A percentile compares a stretch with the other conserved stretches of the same genome.
phyloP scores from a whole-genome alignment of 495 filamentous ascomycete genomes.

The Neurospora sp. region DNA sequence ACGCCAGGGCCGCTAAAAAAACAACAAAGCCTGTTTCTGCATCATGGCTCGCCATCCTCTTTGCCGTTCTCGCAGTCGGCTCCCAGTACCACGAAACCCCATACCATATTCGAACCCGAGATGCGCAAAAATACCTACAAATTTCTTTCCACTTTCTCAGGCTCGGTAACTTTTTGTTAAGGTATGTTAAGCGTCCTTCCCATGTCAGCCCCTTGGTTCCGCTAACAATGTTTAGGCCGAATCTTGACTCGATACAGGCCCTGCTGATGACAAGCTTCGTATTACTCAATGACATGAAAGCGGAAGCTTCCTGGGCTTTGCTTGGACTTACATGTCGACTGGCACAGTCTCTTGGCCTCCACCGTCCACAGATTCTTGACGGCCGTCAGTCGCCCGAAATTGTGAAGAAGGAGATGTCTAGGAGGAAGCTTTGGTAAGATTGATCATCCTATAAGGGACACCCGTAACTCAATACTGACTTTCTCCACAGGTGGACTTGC shows the following conservation, averaged over 20 bases:
- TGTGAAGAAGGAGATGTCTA: constrained; percentile 32
- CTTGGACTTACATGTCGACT: constrained; percentile 45
- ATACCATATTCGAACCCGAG: constrained; percentile 40
- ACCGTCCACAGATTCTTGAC: constrained; percentile 32
- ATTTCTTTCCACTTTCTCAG: constrained; percentile 47
- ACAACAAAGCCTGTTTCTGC: constrained; percentile 47
- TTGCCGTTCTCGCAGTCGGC: constrained; percentile 69
- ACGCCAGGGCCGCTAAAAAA: constrained; percentile 37
- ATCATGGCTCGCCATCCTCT: constrained; percentile 63
- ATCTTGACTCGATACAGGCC: constrained; percentile 48
- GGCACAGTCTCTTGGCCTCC: constrained; percentile 45
- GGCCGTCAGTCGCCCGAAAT: constrained; percentile 25
- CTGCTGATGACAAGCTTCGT: constrained; percentile 45
- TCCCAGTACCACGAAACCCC: constrained; percentile 71
- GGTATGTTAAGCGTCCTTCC: constrained; percentile 16
- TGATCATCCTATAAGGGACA: neutral
- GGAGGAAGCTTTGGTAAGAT: constrained; percentile 36
- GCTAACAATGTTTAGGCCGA: constrained; percentile 28
- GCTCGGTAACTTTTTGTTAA: constrained; percentile 42
- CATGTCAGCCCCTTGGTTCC: neutral
- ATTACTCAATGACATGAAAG: constrained; percentile 49
- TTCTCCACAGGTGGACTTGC: constrained; percentile 39
- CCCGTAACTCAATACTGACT: neutral
- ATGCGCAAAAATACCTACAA: constrained; percentile 46
- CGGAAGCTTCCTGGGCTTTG: constrained; percentile 48